Evolutionary conservation across 768 basidiomycete genomes (phyloP).

Genomic region (Amanita rimosa): DNA sequence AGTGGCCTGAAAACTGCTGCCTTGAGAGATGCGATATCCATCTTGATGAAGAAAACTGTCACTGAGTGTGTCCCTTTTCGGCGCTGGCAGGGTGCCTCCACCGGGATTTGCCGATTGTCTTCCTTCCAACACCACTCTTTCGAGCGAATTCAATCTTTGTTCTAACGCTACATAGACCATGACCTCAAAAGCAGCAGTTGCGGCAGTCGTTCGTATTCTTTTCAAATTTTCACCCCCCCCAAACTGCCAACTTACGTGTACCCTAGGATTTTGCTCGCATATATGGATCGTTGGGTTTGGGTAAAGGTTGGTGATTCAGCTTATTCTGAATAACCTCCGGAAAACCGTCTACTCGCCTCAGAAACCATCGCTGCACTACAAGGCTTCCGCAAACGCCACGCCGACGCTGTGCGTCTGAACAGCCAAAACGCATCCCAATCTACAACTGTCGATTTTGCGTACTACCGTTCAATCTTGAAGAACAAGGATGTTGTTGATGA

Average conservation of each 20-base stretch:
- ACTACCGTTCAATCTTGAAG: slow-evolving; percentile 88
- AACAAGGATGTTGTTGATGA: slow-evolving; percentile 89
- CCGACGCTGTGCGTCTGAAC: slow-evolving; percentile 72
- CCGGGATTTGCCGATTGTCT: slow-evolving; percentile 6
- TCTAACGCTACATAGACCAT: slow-evolving; percentile 21
- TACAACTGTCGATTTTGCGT: slow-evolving; percentile 78
- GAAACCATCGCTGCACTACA: slow-evolving; percentile 87
- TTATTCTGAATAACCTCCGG: background rate
- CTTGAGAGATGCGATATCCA: background rate
- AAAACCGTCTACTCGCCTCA: slow-evolving; percentile 16
- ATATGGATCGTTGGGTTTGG: slow-evolving; percentile 72
- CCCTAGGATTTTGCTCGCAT: slow-evolving; percentile 74
- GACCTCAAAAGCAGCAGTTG: slow-evolving; percentile 64
- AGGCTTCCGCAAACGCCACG: slow-evolving; percentile 93
- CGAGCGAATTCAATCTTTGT: background rate
- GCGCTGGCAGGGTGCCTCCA: background rate
- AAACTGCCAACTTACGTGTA: slow-evolving; percentile 12
- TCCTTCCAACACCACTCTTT: background rate
- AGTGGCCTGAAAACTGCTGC: background rate
- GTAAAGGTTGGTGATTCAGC: slow-evolving; percentile 55
- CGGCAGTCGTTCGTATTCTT: slow-evolving; percentile 42
- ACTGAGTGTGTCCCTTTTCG: background rate
- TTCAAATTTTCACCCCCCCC: slow-evolving; percentile 11
- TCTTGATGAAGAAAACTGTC: background rate
- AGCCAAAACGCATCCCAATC: slow-evolving; percentile 55